A percentile compares a stretch with the other conserved stretches of the same genome.
These are phyloP conservation scores for Ophiostoma angusticollis DNA, from an alignment of 2,329 filamentous ascomycete species.

Conservation along the genomic window DNA sequence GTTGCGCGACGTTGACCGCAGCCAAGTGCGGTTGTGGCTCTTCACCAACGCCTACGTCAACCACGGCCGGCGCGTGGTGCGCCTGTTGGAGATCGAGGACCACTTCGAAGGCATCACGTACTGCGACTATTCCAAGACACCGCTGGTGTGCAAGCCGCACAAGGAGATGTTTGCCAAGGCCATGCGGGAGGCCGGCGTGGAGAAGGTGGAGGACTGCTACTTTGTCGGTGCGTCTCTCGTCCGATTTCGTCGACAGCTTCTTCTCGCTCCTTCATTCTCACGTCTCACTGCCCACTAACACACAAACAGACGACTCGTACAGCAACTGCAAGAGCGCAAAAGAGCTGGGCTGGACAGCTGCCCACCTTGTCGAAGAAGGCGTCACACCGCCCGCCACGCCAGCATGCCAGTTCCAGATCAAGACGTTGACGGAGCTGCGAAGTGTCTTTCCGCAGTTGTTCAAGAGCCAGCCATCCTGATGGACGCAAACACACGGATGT, in stretches of 20 bases:
- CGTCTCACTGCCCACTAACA: background rate
- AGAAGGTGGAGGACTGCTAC: conserved; percentile 60
- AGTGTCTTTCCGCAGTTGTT: conserved; percentile 75
- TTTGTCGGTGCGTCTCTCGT: conserved; percentile 63
- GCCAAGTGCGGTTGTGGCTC: conserved; percentile 80
- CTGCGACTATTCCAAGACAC: conserved; percentile 69
- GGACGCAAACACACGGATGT: no score
- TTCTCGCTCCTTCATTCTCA: background rate
- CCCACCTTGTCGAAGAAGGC: conserved; percentile 71
- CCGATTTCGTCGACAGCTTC: conserved; percentile 3
- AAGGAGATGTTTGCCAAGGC: conserved; percentile 75
- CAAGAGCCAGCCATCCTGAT: conserved; percentile 34
- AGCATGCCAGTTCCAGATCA: conserved; percentile 64
- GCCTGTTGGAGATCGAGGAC: conserved; percentile 69
- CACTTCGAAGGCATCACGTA: conserved; percentile 91
- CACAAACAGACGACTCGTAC: conserved; percentile 62
- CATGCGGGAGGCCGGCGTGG: conserved; percentile 69
- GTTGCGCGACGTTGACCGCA: conserved; percentile 68
- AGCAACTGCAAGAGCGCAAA: conserved; percentile 68
- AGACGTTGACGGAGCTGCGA: conserved; percentile 62
- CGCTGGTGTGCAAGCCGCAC: conserved; percentile 78
- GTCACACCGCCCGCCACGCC: conserved; percentile 48
- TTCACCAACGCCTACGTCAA: conserved; percentile 93
- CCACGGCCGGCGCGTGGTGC: conserved; percentile 72
- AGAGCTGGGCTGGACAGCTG: conserved; percentile 72